phyloP scores from a whole-genome alignment of 2,329 filamentous ascomycete genomes.

The Fusarium annulatum region DNA sequence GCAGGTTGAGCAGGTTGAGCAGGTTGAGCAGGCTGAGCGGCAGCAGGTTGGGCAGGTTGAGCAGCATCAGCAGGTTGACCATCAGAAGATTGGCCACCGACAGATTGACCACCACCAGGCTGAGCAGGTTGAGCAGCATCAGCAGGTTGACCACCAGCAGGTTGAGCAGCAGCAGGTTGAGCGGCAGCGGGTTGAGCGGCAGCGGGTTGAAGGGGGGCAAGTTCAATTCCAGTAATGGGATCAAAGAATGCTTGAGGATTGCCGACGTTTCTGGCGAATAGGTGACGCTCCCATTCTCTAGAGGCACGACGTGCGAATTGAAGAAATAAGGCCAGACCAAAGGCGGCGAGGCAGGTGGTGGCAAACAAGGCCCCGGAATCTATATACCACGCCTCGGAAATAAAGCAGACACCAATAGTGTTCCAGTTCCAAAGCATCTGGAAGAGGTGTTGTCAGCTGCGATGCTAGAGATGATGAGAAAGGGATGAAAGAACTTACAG shows the following conservation, averaged over 20 bases:
- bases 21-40: background rate
- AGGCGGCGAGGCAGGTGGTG: constrained; percentile 81
- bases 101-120: no score
- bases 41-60: background rate
- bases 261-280: constrained; percentile 64
- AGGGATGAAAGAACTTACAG: constrained; percentile 41
- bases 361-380: constrained; percentile 78
- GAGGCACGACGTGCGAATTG: constrained; percentile 77
- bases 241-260: constrained; percentile 42
- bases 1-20: background rate
- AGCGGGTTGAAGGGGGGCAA: background rate
- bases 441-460: background rate
- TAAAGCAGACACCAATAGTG: constrained; percentile 76
- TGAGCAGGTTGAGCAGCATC: background rate
- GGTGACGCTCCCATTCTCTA: constrained; percentile 78
- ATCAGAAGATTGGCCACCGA: no score
- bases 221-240: background rate
- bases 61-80: no score
- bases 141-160: no score
- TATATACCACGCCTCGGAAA: constrained; percentile 76
- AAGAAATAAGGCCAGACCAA: constrained; percentile 77
- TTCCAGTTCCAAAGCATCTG: constrained; percentile 88
- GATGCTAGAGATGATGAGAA: background rate
- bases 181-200: background rate
- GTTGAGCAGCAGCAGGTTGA: background rate